Evolutionary conservation across 805 yeast genomes (phyloP).

Genomic region (Alloascoidea hylecoeti): DNA sequence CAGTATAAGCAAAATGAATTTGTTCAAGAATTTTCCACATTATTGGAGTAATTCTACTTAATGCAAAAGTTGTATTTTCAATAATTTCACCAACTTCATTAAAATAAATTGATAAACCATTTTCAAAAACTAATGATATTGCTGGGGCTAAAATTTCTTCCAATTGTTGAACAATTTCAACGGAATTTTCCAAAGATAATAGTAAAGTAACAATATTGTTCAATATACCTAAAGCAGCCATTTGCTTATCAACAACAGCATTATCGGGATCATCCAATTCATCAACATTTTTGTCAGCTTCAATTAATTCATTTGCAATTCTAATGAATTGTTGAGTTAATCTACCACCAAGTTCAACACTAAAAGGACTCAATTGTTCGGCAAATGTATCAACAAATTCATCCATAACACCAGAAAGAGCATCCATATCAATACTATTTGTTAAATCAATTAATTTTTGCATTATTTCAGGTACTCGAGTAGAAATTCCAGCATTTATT

Average conservation of each 20-base stretch:
- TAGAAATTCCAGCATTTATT: slow-evolving; percentile 54
- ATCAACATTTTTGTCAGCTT: slow-evolving; percentile 25
- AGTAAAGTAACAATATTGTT: slow-evolving; percentile 75
- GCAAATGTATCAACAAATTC: slow-evolving; percentile 86
- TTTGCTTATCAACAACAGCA: slow-evolving; percentile 38
- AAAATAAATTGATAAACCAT: slow-evolving; percentile 58
- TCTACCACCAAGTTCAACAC: slow-evolving; percentile 45
- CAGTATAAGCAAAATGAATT: slow-evolving; percentile 23
- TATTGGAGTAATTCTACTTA: slow-evolving; percentile 44
- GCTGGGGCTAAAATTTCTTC: slow-evolving; percentile 61
- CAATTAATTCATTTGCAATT: slow-evolving; percentile 56
- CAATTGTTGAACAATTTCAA: slow-evolving; percentile 44
- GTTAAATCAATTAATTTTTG: slow-evolving; percentile 62
- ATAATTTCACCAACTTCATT: slow-evolving; percentile 69
- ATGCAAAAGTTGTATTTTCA: slow-evolving; percentile 47
- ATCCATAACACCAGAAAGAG: slow-evolving; percentile 84
- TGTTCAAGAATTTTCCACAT: slow-evolving; percentile 64
- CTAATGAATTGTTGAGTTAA: slow-evolving; percentile 58
- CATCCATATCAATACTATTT: slow-evolving; percentile 74
- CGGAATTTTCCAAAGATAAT: slow-evolving; percentile 70
- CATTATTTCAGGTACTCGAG: slow-evolving; percentile 69
- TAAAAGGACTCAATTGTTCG: slow-evolving; percentile 84
- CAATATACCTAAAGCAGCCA: slow-evolving; percentile 72
- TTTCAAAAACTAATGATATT: slow-evolving; percentile 48
- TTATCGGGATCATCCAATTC: slow-evolving; percentile 21